Evolutionary conservation across 2,329 filamentous ascomycete genomes (phyloP), one percentile per base, ranked within the genome.

Genomic region (Paraphaeosphaeria minitans): DNA sequence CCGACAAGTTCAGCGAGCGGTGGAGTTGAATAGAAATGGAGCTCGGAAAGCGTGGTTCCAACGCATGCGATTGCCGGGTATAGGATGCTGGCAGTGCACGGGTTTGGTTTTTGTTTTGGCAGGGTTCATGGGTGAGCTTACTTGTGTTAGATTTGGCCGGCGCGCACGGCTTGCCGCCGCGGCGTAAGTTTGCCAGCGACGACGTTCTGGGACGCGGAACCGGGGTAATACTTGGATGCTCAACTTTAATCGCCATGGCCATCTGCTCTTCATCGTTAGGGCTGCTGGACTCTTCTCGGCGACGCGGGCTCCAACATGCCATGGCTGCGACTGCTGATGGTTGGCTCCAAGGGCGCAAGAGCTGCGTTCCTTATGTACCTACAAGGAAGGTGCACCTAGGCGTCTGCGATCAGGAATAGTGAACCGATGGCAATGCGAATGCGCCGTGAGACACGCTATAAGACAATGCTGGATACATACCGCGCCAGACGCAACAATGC

Each of bases 71-170:
- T 53, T 46, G 22, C 49, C 53, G 27, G 51, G 51, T 35, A 45
- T 35, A 53, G 51, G 51, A 45, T 53, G 51, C 19, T 35, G 35
- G 51, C 39, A 35, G 51, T 19, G 41, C 51, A 53, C 51, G 51
- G 51, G 13, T 53, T 53, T 53, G 39, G 39, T 27, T 52, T 53
- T 53, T 53, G 51, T 53, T 53, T 53, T 45, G 51, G 51, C 51
- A 53, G 51, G 51, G 51, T n/a, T 48, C 22, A 51, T 42, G 16
- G 43, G 19, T 49, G 53, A 45, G 49, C 55, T 61, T 58, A 59
- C 58, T 52, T 29, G 57, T 53, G 50, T 60, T 60, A 41, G 61
- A 59, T 50, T 41, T 42, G 19, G 46, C 9, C 37, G 52, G 56
- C 55, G 50, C 33, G 42, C 49, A 24, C 33, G 46, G 21, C 51